phyloP scores from a whole-genome alignment of 768 basidiomycete genomes.

The Lactarius indigo region DNA sequence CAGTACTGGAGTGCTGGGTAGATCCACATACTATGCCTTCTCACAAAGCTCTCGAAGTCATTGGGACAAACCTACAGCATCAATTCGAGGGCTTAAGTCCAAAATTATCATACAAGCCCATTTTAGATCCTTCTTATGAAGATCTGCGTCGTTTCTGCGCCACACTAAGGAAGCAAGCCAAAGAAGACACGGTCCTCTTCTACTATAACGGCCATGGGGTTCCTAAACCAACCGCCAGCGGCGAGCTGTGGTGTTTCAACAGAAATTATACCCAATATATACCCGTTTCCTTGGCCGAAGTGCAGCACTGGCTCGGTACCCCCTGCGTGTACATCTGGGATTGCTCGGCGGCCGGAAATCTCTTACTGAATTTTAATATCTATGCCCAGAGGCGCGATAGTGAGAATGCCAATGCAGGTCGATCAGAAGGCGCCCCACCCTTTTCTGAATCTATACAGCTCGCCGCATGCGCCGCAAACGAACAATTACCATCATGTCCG shows the following conservation, averaged over 20 bases:
- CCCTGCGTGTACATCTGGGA: conserved; percentile 99
- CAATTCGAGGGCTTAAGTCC: conserved; percentile 96
- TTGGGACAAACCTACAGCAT: conserved; percentile 87
- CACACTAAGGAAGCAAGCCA: conserved; percentile 79
- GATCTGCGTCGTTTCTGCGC: conserved; percentile 87
- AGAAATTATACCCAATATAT: conserved; percentile 97
- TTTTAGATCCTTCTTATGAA: conserved; percentile 92
- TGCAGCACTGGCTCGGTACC: conserved; percentile 90
- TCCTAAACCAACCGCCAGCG: conserved; percentile 90
- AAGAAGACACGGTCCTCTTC: conserved; percentile 91
- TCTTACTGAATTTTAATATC: conserved; percentile 83
- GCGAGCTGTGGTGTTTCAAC: conserved; percentile 99
- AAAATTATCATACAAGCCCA: conserved; percentile 92
- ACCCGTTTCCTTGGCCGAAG: conserved; percentile 89
- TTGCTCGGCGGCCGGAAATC: conserved; percentile 94
- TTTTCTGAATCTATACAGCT: conserved; percentile 90
- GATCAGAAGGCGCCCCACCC: conserved; percentile 60
- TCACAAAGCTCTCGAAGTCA: conserved; percentile 89
- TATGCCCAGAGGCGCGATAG: conserved; percentile 74
- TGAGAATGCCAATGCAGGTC: conserved; percentile 54
- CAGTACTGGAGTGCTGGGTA: conserved; percentile 94
- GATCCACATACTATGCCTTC: conserved; percentile 92
- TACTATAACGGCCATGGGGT: conserved; percentile 99
- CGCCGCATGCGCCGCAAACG: conserved; percentile 88
- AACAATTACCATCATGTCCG: conserved; percentile 90